A percentile compares a stretch with the other conserved stretches of the same genome.
phyloP scores from a whole-genome alignment of 2,329 filamentous ascomycete genomes.

The Colletotrichum sp. region DNA sequence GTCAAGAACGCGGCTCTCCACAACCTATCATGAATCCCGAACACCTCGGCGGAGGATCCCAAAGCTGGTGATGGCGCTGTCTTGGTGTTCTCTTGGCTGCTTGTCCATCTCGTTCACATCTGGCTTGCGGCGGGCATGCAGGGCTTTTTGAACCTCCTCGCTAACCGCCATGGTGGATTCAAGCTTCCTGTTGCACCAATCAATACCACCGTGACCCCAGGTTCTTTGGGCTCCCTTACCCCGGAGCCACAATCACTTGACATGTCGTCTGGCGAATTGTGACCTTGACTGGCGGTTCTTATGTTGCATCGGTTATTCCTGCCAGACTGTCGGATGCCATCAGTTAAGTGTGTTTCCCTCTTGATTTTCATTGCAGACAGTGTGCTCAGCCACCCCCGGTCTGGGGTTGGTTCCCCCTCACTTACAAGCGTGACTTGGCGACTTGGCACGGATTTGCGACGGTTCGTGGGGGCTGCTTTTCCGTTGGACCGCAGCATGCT shows the following conservation, averaged over 20 bases:
- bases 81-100: constrained; percentile 11
- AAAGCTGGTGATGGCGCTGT: not conserved
- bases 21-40: not conserved
- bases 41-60: not conserved
- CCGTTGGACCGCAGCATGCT: not conserved
- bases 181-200: not conserved
- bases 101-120: constrained; percentile 1
- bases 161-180: not conserved
- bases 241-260: not conserved
- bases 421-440: not conserved
- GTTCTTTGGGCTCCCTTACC: not conserved
- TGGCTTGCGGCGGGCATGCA: not conserved
- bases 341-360: not conserved
- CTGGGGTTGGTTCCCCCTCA: not conserved
- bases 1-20: constrained; percentile 9
- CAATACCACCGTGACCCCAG: not conserved
- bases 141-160: not conserved
- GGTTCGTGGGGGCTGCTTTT: not conserved
- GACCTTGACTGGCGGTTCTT: not conserved
- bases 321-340: not conserved
- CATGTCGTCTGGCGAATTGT: not conserved
- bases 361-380: not conserved
- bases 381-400: constrained; percentile 15
- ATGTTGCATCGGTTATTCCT: constrained; percentile 10
- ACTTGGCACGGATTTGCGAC: constrained; percentile 6